Conservation (phyloP, 2,329 filamentous ascomycete species). For the Pseudogymnoascus sp. region DNA sequence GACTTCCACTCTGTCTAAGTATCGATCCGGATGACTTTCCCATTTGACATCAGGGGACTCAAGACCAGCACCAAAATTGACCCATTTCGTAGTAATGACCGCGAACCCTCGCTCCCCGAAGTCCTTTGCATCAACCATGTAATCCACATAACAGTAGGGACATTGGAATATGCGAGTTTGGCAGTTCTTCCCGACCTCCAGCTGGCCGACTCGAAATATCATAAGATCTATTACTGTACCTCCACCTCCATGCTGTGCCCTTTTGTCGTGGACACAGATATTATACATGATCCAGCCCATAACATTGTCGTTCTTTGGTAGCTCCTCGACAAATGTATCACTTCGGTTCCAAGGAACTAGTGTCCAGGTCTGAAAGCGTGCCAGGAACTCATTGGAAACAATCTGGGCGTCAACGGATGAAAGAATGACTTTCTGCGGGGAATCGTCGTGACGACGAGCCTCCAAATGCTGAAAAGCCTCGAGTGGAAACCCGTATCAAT, state of each 20-base stretch:
- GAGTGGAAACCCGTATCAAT: constrained; percentile 15
- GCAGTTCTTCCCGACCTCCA: background rate
- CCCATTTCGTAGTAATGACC: constrained; percentile 11
- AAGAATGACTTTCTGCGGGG: constrained; percentile 1
- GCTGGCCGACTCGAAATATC: background rate
- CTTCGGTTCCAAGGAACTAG: constrained; percentile 6
- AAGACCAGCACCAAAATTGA: constrained; percentile 12
- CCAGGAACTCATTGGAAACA: background rate
- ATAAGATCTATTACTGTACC: background rate
- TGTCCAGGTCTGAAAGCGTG: constrained; percentile 7
- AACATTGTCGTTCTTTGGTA: background rate
- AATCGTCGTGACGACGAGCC: constrained; percentile 10
- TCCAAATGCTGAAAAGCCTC: constrained; percentile 15
- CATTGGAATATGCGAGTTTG: background rate
- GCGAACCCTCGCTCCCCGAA: background rate
- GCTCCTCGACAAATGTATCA: background rate
- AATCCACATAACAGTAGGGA: background rate
- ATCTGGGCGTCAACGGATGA: constrained; percentile 1
- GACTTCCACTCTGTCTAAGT: background rate
- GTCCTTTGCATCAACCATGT: background rate
- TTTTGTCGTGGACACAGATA: background rate
- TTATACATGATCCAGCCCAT: background rate
- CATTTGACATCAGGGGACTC: constrained; percentile 13
- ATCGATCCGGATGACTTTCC: constrained; percentile 6
- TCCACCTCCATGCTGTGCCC: too few relatives aligned